Evolutionary conservation across 805 yeast species (phyloP).

Genomic region (Komagataella pseudopastoris): DNA sequence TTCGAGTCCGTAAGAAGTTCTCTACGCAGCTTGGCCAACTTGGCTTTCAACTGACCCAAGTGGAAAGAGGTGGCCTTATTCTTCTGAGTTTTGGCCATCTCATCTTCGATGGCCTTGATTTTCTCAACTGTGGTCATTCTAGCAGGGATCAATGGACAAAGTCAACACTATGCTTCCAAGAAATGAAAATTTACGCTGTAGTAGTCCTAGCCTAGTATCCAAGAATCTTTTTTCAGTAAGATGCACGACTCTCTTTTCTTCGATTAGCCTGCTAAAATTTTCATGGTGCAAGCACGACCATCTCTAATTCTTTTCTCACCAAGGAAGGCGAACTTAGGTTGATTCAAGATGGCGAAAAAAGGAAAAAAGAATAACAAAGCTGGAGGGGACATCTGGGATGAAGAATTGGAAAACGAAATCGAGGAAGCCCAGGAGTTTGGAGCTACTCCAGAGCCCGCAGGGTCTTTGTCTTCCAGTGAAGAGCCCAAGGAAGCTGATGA

Average conservation of each 20-base stretch:
- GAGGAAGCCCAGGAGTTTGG: conserved; percentile 43
- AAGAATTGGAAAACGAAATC: conserved; percentile 41
- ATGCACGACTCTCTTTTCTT: neutral
- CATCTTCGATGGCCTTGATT: conserved; percentile 85
- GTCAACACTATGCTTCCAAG: neutral
- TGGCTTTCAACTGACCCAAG: conserved; percentile 94
- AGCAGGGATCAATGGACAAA: neutral
- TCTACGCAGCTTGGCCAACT: conserved; percentile 86
- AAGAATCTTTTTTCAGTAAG: neutral
- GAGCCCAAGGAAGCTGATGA: conserved; percentile 9
- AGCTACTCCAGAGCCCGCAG: conserved; percentile 17
- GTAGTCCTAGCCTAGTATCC: neutral
- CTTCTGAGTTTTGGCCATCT: conserved; percentile 92
- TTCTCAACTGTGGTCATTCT: conserved; percentile 59
- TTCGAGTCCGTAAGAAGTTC: conserved; percentile 66
- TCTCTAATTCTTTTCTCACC: neutral
- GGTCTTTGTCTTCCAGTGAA: conserved; percentile 15
- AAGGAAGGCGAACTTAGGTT: neutral
- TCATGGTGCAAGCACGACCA: neutral
- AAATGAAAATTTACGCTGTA: too few relatives aligned
- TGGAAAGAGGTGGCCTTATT: conserved; percentile 97
- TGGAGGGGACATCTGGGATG: conserved; percentile 66
- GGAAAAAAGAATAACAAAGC: conserved; percentile 54
- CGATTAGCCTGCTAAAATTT: neutral
- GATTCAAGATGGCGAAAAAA: conserved; percentile 34